Conservation (phyloP, 495 filamentous ascomycete genomes). For the Penicillium malachiteum region DNA sequence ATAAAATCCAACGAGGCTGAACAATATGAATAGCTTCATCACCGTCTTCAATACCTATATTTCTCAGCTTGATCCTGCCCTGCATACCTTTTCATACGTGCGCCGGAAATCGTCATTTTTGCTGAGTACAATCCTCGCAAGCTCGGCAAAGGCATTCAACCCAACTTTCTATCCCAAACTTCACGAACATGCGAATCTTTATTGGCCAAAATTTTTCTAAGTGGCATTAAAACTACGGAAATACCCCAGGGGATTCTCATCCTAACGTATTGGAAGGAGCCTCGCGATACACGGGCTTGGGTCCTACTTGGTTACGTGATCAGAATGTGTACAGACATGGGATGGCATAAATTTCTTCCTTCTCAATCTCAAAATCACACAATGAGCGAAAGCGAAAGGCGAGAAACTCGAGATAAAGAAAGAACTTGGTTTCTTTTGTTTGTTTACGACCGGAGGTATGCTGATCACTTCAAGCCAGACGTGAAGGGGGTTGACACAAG, state of each 20-base stretch:
- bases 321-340: constrained; percentile 23
- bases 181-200: constrained; percentile 19
- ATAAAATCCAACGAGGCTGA: background rate
- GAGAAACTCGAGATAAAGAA: constrained; percentile 20
- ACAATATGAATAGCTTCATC: constrained; percentile 19
- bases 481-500: constrained; percentile 1
- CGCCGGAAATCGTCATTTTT: constrained; percentile 22
- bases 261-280: constrained; percentile 28
- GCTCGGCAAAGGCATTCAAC: constrained; percentile 23
- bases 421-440: constrained; percentile 26
- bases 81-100: constrained; percentile 23
- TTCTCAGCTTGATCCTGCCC: constrained; percentile 21
- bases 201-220: constrained; percentile 13
- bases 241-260: constrained; percentile 19
- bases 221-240: constrained; percentile 19
- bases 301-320: constrained; percentile 23
- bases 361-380: background rate
- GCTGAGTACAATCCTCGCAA: constrained; percentile 16
- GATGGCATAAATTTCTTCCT: constrained; percentile 19
- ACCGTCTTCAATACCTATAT: constrained; percentile 23
- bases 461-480: background rate
- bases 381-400: constrained; percentile 6
- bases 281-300: constrained; percentile 24
- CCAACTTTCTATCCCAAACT: constrained; percentile 17
- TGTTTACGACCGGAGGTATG: constrained; percentile 27